A percentile compares a stretch with the other conserved stretches of the same genome.
phyloP scores from a whole-genome alignment of 2,329 filamentous ascomycete species.

The Colletotrichum orchidophilum region DNA sequence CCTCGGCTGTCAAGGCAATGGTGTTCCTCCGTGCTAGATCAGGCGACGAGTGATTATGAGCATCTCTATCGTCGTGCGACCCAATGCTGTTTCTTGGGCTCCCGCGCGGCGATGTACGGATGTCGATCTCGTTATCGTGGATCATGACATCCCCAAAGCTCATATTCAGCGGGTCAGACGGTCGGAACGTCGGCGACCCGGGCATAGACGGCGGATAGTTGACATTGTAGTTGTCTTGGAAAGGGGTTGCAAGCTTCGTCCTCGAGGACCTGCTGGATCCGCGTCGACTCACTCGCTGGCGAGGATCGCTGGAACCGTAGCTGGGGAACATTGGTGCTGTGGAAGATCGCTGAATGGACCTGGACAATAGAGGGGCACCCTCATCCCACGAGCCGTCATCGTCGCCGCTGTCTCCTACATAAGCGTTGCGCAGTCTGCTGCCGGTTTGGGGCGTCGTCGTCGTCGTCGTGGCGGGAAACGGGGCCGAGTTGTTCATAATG shows the following conservation, averaged over 20 bases:
- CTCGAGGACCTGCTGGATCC: conserved; percentile 63
- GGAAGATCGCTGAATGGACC: conserved; percentile 46
- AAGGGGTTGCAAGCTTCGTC: conserved; percentile 48
- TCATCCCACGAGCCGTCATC: conserved; percentile 57
- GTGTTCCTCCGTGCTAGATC: conserved; percentile 58
- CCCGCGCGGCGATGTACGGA: conserved; percentile 42
- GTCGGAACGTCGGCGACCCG: conserved; percentile 65
- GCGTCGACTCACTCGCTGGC: conserved; percentile 48
- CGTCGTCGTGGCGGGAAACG: conserved; percentile 39
- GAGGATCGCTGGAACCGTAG: conserved; percentile 36
- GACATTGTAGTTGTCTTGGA: conserved; percentile 62
- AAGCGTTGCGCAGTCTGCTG: conserved; percentile 40
- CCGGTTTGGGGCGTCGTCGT: conserved; percentile 30
- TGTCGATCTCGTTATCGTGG: conserved; percentile 66
- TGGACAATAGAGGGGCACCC: conserved; percentile 63
- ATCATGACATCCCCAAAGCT: conserved; percentile 77
- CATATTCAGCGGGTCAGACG: conserved; percentile 60
- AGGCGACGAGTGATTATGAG: conserved; percentile 35
- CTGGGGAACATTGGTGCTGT: conserved; percentile 31
- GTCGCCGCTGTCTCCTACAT: conserved; percentile 52
- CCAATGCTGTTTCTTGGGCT: conserved; percentile 42
- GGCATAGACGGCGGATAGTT: conserved; percentile 77
- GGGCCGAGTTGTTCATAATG: conserved; percentile 48
- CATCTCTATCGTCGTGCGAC: conserved; percentile 41
- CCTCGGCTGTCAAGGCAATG: conserved; percentile 73